A percentile compares a stretch with the other conserved stretches of the same genome.
Conservation (phyloP, 805 yeast species). For the Pichia sporocuriosa region DNA sequence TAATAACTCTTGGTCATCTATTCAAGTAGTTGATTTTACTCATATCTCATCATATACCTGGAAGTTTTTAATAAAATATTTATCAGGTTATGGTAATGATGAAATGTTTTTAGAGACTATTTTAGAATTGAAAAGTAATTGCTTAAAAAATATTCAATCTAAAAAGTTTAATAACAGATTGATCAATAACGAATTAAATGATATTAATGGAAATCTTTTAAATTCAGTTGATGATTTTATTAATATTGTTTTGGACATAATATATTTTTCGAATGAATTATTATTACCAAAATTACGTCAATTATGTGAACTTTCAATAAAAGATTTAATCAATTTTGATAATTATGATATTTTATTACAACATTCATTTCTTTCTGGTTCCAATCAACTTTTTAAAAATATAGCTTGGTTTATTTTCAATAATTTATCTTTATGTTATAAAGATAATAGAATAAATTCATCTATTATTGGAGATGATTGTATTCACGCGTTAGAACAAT, state of each 20-base stretch:
- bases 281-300: constrained; percentile 52
- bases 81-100: constrained; percentile 49
- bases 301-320: constrained; percentile 52
- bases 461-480: constrained; percentile 7
- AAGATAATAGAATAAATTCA: constrained; percentile 33
- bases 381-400: constrained; percentile 48
- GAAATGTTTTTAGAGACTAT: constrained; percentile 31
- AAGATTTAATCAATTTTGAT: constrained; percentile 49
- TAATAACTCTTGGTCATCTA: constrained; percentile 44
- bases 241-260: constrained; percentile 47
- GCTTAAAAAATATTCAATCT: neutral
- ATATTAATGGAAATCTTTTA: neutral
- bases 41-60: constrained; percentile 40
- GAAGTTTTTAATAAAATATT: constrained; percentile 41
- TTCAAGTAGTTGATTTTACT: constrained; percentile 26
- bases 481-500: constrained; percentile 1
- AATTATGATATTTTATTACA: constrained; percentile 52
- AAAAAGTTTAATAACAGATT: neutral
- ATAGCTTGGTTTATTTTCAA: constrained; percentile 64
- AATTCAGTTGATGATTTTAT: constrained; percentile 35
- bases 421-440: constrained; percentile 56
- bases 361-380: constrained; percentile 46
- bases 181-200: neutral
- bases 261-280: constrained; percentile 58
- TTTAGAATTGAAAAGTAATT: constrained; percentile 7